Conservation (phyloP, 495 filamentous ascomycete genomes). For the Penicillium mononematosum region DNA sequence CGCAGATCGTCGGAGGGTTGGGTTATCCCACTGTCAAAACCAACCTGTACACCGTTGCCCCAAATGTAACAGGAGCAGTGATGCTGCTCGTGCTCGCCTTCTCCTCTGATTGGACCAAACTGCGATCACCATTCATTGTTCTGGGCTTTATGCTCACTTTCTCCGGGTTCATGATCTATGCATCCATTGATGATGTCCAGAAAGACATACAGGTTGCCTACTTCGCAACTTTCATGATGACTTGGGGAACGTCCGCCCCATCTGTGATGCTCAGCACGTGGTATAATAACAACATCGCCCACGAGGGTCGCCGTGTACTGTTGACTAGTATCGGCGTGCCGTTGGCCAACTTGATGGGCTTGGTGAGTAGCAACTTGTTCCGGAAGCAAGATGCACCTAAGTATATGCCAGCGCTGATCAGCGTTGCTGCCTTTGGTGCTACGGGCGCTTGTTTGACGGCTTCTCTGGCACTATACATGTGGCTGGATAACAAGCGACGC, state of each 20-base stretch:
- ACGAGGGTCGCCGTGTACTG: constrained; percentile 69
- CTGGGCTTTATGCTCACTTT: constrained; percentile 72
- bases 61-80: constrained; percentile 65
- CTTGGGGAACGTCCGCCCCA: constrained; percentile 61
- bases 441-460: constrained; percentile 58
- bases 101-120: constrained; percentile 59
- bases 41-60: constrained; percentile 75
- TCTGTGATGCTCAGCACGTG: constrained; percentile 55
- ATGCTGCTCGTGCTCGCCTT: constrained; percentile 71
- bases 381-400: constrained; percentile 66
- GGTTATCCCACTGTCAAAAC: constrained; percentile 65
- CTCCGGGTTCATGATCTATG: constrained; percentile 73
- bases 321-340: constrained; percentile 74
- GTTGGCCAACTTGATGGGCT: constrained; percentile 76
- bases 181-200: constrained; percentile 60
- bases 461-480: constrained; percentile 64
- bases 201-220: constrained; percentile 63
- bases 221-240: constrained; percentile 82
- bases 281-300: constrained; percentile 81
- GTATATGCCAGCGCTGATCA: constrained; percentile 71
- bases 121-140: constrained; percentile 71
- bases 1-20: constrained; percentile 67
- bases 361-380: constrained; percentile 74
- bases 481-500: constrained; percentile 64
- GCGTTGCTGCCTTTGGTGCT: constrained; percentile 70